Conservation (phyloP, 305 asterid species). For the Fraxinus dipetala region DNA sequence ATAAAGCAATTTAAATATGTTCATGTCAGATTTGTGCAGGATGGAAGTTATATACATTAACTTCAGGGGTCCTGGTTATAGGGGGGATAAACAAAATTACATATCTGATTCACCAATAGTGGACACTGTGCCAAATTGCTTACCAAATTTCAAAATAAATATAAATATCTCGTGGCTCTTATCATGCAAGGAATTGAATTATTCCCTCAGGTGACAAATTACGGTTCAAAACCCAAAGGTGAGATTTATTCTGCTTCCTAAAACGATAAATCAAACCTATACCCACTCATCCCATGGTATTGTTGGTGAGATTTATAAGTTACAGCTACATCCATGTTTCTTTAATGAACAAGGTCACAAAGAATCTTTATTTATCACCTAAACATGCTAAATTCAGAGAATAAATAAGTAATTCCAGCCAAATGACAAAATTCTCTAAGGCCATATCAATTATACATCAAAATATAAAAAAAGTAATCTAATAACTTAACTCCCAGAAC, state of each 20-base stretch:
- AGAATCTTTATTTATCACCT: neutral
- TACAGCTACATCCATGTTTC: neutral
- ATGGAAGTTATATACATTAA: neutral
- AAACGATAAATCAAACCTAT: neutral
- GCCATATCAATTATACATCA: neutral
- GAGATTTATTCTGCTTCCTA: neutral
- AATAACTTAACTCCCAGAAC: neutral
- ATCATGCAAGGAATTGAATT: neutral
- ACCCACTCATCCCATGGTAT: neutral
- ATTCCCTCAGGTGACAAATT: neutral
- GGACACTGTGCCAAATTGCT: neutral
- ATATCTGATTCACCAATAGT: neutral
- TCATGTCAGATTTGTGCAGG: neutral
- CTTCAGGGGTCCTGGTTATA: neutral
- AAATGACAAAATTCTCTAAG: neutral
- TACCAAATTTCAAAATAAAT: neutral
- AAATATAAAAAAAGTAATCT: neutral
- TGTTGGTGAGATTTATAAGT: neutral
- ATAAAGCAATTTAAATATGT: neutral
- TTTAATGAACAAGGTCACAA: neutral
- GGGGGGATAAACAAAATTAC: neutral
- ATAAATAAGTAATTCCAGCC: slow-evolving; percentile 13
- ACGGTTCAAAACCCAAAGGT: neutral
- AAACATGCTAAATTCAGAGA: slow-evolving; percentile 10
- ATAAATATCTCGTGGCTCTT: neutral